Percentiles rank a stretch among this genome's conserved stretches.
phyloP scores from a whole-genome alignment of 1,284 basidiomycete genomes.

The Leccinum variabile region DNA sequence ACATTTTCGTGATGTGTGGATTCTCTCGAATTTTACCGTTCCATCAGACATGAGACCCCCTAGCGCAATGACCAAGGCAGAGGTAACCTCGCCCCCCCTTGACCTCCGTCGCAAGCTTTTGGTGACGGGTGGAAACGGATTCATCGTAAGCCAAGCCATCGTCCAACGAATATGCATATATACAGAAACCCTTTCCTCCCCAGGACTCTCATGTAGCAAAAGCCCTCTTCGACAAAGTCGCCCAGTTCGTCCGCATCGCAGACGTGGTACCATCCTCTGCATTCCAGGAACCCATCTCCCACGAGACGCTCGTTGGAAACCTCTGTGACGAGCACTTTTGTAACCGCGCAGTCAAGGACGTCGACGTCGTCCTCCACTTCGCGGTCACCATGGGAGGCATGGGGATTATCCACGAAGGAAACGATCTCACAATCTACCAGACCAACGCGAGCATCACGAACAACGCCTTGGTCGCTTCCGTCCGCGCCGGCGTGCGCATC shows the following conservation, averaged over 20 bases:
- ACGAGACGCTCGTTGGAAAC: conserved; percentile 45
- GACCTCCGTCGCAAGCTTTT: conserved; percentile 34
- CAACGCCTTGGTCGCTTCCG: conserved; percentile 45
- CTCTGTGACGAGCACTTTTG: conserved; percentile 47
- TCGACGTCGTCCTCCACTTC: conserved; percentile 52
- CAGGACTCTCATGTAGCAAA: conserved; percentile 55
- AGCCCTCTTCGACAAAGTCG: conserved; percentile 35
- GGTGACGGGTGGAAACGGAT: conserved; percentile 57
- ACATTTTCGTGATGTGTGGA: neutral
- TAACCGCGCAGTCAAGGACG: conserved; percentile 37
- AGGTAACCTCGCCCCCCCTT: neutral
- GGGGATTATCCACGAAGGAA: conserved; percentile 54
- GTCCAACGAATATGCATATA: neutral
- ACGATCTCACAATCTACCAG: conserved; percentile 49
- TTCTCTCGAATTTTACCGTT: neutral
- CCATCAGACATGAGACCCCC: neutral
- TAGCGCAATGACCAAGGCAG: conserved; percentile 7
- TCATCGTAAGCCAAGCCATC: conserved; percentile 46
- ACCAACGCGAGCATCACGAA: conserved; percentile 52
- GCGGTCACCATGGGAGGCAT: conserved; percentile 64
- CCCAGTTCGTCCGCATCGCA: conserved; percentile 41
- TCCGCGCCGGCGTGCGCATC: conserved; percentile 38
- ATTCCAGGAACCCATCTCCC: conserved; percentile 30
- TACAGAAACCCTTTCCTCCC: neutral
- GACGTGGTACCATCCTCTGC: conserved; percentile 39